Evolutionary conservation across 352 stramenopile species (phyloP).

Genomic region (Phytophthora tentaculata): DNA sequence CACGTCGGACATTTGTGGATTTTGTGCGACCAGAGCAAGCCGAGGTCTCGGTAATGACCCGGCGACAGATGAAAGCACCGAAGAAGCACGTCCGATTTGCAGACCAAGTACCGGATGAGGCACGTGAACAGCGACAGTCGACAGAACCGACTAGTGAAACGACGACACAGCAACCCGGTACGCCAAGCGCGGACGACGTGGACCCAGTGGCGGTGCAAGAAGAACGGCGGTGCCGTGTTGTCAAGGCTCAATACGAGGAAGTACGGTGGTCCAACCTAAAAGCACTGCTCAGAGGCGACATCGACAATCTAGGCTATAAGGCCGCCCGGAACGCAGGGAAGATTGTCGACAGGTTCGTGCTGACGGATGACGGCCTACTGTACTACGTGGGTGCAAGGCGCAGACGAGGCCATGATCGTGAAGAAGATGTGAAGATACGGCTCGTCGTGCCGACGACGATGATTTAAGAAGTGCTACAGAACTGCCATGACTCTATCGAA

Average conservation of each 20-base stretch:
- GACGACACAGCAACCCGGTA: too few relatives aligned
- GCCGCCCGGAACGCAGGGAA: too few relatives aligned
- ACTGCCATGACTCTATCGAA: not conserved
- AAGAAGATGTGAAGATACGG: not conserved
- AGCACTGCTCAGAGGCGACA: not conserved
- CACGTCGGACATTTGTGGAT: too few relatives aligned
- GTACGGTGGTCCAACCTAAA: not conserved
- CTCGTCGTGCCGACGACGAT: not conserved
- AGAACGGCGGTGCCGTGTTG: not conserved
- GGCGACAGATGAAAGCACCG: too few relatives aligned
- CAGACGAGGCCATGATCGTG: accelerated
- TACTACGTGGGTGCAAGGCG: not conserved
- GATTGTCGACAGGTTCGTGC: not conserved
- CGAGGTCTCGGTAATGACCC: too few relatives aligned
- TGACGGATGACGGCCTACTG: not conserved
- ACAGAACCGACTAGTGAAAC: too few relatives aligned
- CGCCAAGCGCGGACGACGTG: too few relatives aligned
- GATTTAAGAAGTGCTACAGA: not conserved
- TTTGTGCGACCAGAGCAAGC: too few relatives aligned
- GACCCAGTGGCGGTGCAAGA: not conserved
- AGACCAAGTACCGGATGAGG: too few relatives aligned
- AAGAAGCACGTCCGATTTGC: too few relatives aligned
- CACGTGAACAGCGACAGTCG: too few relatives aligned
- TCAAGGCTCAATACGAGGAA: not conserved
- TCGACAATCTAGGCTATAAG: too few relatives aligned